Conservation (phyloP, 2,329 filamentous ascomycete genomes). For the Colletotrichum caudatum region DNA sequence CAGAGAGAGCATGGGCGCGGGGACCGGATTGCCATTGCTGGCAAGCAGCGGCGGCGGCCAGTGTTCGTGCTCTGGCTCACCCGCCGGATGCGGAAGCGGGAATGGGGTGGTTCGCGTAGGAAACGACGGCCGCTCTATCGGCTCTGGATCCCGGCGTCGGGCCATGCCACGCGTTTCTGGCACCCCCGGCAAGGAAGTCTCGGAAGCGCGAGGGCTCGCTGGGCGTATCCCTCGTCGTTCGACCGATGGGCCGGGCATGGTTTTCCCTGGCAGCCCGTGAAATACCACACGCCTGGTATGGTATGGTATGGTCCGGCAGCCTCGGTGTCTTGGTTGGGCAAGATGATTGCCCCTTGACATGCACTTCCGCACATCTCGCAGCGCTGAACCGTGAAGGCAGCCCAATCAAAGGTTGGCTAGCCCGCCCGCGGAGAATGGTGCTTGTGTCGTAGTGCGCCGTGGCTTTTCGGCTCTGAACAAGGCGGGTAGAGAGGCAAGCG, state of each 20-base stretch:
- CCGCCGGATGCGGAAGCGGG: neutral
- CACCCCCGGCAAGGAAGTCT: neutral
- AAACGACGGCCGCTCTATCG: neutral
- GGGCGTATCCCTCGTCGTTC: neutral
- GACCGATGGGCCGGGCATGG: neutral
- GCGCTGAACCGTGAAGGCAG: no score
- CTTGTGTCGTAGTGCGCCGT: neutral
- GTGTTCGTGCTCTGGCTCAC: no score
- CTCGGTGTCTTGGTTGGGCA: neutral
- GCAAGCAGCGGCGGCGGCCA: no score
- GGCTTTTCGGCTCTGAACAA: neutral
- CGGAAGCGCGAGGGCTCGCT: neutral
- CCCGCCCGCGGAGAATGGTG: neutral
- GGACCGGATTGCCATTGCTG: no score
- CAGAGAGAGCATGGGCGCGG: no score
- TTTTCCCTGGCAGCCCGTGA: neutral
- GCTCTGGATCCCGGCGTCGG: neutral
- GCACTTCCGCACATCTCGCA: neutral
- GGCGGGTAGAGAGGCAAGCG: no score
- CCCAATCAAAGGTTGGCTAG: neutral
- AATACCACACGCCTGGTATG: neutral
- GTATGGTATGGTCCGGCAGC: neutral
- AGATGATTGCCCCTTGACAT: neutral
- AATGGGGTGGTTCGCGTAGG: neutral
- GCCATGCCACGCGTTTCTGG: neutral